These are phyloP conservation scores for Pelargonium australe DNA, from an alignment of 441 rosid genomes.

Conservation along the genomic window DNA sequence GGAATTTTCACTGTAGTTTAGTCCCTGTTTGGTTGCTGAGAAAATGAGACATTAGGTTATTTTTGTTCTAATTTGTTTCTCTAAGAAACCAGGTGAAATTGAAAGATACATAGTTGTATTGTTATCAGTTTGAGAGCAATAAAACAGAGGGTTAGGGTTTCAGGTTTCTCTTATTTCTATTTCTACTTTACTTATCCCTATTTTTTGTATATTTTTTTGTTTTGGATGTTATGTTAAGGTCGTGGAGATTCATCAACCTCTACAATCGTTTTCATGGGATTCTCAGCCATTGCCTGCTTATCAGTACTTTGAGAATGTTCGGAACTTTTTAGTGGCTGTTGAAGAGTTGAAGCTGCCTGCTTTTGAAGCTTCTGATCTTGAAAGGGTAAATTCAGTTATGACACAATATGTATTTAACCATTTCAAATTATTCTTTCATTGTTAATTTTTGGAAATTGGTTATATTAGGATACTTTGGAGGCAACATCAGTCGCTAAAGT, in stretches of 20 bases:
- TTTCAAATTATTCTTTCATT: not conserved
- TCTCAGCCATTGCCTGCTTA: conserved; percentile 68
- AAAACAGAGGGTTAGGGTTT: conserved; percentile 1
- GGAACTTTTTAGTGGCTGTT: conserved; percentile 76
- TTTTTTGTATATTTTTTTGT: not conserved
- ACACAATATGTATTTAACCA: not conserved
- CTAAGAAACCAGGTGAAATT: not conserved
- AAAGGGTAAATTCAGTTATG: conserved; percentile 44
- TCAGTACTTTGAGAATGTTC: conserved; percentile 86
- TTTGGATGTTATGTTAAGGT: conserved; percentile 38
- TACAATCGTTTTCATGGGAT: conserved; percentile 46
- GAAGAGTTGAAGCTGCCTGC: conserved; percentile 76
- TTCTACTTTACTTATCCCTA: not conserved
- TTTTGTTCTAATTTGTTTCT: not conserved
- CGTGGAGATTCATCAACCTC: conserved; percentile 52
- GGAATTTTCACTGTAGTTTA: not conserved
- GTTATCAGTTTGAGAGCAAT: not conserved
- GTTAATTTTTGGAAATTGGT: conserved; percentile 2
- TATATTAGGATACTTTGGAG: conserved; percentile 60
- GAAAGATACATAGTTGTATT: not conserved
- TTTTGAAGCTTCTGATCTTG: conserved; percentile 94
- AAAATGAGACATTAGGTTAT: not conserved
- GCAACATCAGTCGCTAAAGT: conserved; percentile 70
- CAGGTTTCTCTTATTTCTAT: not conserved
- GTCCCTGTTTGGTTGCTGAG: conserved; percentile 9